phyloP scores from a whole-genome alignment of 352 stramenopile species.

The Phytophthora meadii region DNA sequence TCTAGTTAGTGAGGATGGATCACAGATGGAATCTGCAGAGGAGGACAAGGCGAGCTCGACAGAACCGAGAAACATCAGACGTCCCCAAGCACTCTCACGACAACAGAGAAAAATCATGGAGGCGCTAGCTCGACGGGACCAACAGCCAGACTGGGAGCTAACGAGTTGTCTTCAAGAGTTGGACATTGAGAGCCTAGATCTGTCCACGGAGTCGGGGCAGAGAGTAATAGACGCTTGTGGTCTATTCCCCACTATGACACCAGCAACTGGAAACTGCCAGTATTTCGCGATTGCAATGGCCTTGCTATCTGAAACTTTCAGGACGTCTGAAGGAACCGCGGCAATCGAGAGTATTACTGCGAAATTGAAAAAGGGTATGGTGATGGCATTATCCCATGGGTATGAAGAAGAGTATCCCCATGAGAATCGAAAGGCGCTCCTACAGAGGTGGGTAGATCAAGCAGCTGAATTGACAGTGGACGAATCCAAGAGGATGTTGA shows the following conservation, averaged over 20 bases:
- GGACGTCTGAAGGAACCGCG: not conserved
- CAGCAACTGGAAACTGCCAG: constrained; percentile 2
- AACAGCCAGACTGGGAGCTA: not conserved
- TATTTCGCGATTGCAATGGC: constrained; percentile 3
- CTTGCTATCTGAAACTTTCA: not conserved
- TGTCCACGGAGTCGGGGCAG: not conserved
- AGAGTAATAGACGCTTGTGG: not conserved
- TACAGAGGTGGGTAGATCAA: too few species aligned
- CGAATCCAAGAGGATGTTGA: too few species aligned
- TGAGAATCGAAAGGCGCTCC: too few species aligned
- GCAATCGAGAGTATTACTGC: constrained; percentile 1
- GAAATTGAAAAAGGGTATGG: constrained; percentile 4
- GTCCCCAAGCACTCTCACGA: not conserved
- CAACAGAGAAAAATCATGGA: too few species aligned
- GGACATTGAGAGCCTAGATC: not conserved
- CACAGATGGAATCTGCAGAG: not conserved
- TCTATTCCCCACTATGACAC: not conserved
- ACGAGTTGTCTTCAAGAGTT: not conserved
- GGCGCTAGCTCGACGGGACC: too few species aligned
- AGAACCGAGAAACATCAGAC: not conserved
- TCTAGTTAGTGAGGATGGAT: not conserved
- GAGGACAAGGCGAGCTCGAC: too few species aligned
- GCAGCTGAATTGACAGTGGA: too few species aligned
- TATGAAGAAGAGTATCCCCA: not conserved
- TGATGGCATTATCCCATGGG: not conserved